These are phyloP conservation scores for Zygosaccharomyces pseudobailii DNA, from an alignment of 1,139 yeast genomes.

Conservation along the genomic window DNA sequence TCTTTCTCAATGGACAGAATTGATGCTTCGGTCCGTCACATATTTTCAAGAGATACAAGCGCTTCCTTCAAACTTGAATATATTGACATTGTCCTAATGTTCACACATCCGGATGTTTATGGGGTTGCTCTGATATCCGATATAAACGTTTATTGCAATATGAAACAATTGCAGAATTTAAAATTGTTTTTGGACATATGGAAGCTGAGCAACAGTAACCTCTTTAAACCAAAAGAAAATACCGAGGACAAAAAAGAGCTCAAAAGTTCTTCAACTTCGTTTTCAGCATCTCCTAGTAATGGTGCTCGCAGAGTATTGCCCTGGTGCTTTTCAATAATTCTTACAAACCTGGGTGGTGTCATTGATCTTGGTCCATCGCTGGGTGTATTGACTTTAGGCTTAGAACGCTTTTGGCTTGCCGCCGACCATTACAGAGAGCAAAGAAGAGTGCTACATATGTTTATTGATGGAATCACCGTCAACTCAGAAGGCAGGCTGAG, in stretches of 20 bases:
- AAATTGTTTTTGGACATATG: slow-evolving; percentile 82
- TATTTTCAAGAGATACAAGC: slow-evolving; percentile 84
- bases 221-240: slow-evolving; percentile 12
- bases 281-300: slow-evolving; percentile 6
- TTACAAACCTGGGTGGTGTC: slow-evolving; percentile 49
- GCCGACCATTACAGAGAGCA: slow-evolving; percentile 64
- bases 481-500: slow-evolving; percentile 73
- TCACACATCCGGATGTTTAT: slow-evolving; percentile 43
- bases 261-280: slow-evolving; percentile 6
- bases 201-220: slow-evolving; percentile 44
- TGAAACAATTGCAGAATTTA: slow-evolving; percentile 83
- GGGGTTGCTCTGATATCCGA: slow-evolving; percentile 54
- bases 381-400: slow-evolving; percentile 53
- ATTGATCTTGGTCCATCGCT: slow-evolving; percentile 82
- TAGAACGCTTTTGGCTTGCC: slow-evolving; percentile 65
- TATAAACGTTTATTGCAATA: slow-evolving; percentile 60
- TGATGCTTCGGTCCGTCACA: slow-evolving; percentile 75
- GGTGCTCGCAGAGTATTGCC: slow-evolving; percentile 42
- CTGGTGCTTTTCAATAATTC: slow-evolving; percentile 61
- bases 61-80: slow-evolving; percentile 62
- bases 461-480: slow-evolving; percentile 51
- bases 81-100: slow-evolving; percentile 40
- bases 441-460: slow-evolving; percentile 66
- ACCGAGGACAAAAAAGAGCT: slow-evolving; percentile 9
- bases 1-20: slow-evolving; percentile 48